Base-by-base conservation (phyloP, 495 filamentous ascomycete genomes). In the Hypoxylon subgilvum region DNA sequence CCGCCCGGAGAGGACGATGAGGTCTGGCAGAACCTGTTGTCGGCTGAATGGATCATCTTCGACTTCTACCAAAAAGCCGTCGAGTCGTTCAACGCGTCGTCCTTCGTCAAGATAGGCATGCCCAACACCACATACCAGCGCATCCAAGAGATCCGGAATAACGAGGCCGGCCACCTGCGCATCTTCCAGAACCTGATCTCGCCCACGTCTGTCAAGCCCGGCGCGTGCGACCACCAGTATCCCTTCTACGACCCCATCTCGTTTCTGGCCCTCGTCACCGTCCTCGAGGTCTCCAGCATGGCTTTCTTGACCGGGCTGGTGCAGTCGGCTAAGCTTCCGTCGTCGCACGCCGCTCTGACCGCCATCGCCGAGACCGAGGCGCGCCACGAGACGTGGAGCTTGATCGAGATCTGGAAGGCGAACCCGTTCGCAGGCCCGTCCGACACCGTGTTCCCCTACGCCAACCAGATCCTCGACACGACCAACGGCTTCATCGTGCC, bases 121-220 rank as follows among this genome's bases (percentile, higher is more conserved):
- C 78, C 79, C 4, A 66, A 72, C 30, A 73, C 60, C 4, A 82
- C 81, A 1, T 79, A 78, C 46, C 57, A 71, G n/a, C 74, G 79
- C 10, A 75, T 84, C 55, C 63, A 70, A 40, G 77, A 84, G 52
- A 81, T 84, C 42, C 76, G 81, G 39, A 75, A 82, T 67, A 84
- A 82, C 57, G 81, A 82, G 63, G 81, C 81, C 32, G 81, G 80
- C 27, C 81, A 84, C 50, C 62, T 80, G 18, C 79, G 79, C 53
- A 75, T 84, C 65, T 84, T 84, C 70, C 78, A 80, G 50, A 74
- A 78, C 60, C 61, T 73, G 28, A 84, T 82, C 52, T 81, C 80
- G 0, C 66, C 72, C 14, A 74, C 72, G 13, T 82, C 81, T 0
- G 50, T 80, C 23, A 83, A 81, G 59, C 81, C 80, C 1, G 80